phyloP scores from a whole-genome alignment of 306 rosid species.

The Arachis hypogaea region DNA sequence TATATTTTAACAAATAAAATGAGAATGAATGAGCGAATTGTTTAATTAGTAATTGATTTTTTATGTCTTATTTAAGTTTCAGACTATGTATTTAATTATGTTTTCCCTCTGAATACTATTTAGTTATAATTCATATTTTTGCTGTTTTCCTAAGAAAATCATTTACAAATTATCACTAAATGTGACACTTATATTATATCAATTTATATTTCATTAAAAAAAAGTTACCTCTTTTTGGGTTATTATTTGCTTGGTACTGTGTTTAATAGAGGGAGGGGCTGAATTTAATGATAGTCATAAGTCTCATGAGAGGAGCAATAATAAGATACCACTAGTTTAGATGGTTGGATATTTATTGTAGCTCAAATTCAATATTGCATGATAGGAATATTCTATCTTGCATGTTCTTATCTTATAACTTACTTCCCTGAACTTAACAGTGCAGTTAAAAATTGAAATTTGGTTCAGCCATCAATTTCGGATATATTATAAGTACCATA shows the following conservation, averaged over 20 bases:
- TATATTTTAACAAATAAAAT: no score
- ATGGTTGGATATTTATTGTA: slow-evolving; percentile 1
- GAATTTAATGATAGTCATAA: slow-evolving; percentile 42
- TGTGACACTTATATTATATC: no score
- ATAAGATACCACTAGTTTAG: slow-evolving; percentile 5
- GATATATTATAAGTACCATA: slow-evolving; percentile 20
- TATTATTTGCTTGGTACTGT: not conserved
- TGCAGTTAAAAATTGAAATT: not conserved
- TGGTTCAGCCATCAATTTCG: slow-evolving; percentile 29
- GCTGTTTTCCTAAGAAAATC: not conserved
- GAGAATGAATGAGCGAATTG: no score
- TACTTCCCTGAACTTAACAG: not conserved
- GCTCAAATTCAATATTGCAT: not conserved
- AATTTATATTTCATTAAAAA: no score
- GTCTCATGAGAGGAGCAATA: slow-evolving; percentile 42
- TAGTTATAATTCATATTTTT: not conserved
- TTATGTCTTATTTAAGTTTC: no score
- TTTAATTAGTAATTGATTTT: no score
- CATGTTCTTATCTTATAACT: not conserved
- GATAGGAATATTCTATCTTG: slow-evolving; percentile 34
- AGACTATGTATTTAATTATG: no score
- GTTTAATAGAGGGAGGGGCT: slow-evolving; percentile 11
- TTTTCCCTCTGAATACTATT: not conserved
- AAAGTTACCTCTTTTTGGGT: not conserved
- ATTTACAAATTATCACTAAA: no score